A percentile compares a stretch with the other conserved stretches of the same genome.
These are phyloP conservation scores for Xanthoparmelia taractica DNA, from an alignment of 495 filamentous ascomycete species.

Conservation along the genomic window DNA sequence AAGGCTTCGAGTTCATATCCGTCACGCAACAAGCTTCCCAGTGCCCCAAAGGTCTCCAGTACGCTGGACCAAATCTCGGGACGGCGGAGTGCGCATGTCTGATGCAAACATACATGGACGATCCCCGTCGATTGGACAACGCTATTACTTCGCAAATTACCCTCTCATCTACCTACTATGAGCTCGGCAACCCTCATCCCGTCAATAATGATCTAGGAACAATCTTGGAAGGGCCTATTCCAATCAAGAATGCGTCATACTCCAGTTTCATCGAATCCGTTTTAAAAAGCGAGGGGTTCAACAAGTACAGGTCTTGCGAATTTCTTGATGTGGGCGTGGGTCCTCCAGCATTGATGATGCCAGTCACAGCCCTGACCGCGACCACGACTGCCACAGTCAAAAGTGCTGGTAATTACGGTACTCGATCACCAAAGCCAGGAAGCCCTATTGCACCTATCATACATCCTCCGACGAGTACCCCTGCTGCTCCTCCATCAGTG, in stretches of 20 bases:
- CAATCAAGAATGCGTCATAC: neutral
- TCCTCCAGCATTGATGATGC: constrained; percentile 5
- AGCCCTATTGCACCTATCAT: neutral
- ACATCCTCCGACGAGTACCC: neutral
- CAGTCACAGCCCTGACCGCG: neutral
- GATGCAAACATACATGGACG: neutral
- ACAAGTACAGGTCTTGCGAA: constrained; percentile 1
- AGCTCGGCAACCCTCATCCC: neutral
- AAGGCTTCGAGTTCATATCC: neutral
- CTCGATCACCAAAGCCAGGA: neutral
- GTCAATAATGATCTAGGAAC: neutral
- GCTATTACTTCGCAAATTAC: neutral
- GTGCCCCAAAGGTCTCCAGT: neutral
- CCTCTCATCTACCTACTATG: constrained; percentile 5
- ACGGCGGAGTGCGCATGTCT: neutral
- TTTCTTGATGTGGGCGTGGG: neutral
- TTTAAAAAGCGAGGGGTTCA: neutral
- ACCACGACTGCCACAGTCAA: neutral
- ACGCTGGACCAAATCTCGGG: neutral
- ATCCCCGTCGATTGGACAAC: neutral
- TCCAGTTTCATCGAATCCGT: neutral
- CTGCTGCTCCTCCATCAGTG: neutral
- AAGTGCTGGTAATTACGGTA: neutral
- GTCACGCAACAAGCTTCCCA: neutral
- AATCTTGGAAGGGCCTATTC: neutral